Conservation (phyloP, 2,329 filamentous ascomycete genomes). For the Talaromyces pinophilus region DNA sequence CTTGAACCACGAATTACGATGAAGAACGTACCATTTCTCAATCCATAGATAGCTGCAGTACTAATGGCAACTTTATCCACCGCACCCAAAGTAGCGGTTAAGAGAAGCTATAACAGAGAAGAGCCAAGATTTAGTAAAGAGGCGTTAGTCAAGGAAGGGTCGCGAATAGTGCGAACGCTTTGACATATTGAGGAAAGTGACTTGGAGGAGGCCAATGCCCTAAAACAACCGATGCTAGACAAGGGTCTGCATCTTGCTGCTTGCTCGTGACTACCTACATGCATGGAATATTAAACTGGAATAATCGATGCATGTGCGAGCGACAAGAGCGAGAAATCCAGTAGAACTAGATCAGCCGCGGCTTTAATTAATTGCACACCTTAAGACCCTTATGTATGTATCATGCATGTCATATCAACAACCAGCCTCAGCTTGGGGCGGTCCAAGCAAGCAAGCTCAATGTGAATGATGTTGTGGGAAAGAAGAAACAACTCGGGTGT, state of each 20-base stretch:
- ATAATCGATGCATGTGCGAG: slow-evolving; percentile 9
- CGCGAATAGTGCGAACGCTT: neutral
- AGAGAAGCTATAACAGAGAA: slow-evolving; percentile 22
- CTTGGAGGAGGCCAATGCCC: neutral
- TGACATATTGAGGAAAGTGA: neutral
- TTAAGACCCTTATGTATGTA: neutral
- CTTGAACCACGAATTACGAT: neutral
- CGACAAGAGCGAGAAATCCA: neutral
- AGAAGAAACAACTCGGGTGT: neutral
- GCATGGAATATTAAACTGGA: slow-evolving; percentile 1
- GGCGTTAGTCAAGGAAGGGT: neutral
- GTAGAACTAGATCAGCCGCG: slow-evolving; percentile 24
- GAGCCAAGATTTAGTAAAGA: neutral
- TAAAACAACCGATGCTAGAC: neutral
- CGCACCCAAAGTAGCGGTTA: slow-evolving; percentile 33
- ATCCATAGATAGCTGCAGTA: slow-evolving; percentile 56
- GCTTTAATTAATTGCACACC: neutral
- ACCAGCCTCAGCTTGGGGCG: neutral
- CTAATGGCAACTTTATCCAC: slow-evolving; percentile 35
- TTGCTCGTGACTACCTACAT: slow-evolving; percentile 5
- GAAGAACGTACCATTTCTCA: slow-evolving; percentile 37
- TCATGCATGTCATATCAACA: slow-evolving; percentile 15
- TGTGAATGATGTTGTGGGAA: neutral
- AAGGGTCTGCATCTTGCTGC: slow-evolving; percentile 5
- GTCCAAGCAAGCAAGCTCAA: neutral